phyloP scores from a whole-genome alignment of 768 basidiomycete species.

The Asterophora parasitica region DNA sequence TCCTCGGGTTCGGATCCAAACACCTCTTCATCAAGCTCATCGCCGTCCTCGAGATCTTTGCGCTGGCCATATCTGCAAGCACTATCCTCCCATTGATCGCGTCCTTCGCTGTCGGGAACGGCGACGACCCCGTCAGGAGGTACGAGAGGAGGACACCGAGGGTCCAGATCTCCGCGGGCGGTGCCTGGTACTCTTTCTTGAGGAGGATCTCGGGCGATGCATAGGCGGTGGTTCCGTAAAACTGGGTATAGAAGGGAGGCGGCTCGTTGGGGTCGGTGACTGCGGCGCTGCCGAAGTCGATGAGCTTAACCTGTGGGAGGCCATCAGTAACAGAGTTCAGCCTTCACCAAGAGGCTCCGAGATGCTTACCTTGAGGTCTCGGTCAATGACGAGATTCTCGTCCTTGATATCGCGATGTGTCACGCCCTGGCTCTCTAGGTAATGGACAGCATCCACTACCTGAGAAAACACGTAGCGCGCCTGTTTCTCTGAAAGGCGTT shows the following conservation, averaged over 20 bases:
- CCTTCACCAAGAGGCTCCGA: not conserved
- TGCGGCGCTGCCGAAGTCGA: constrained; percentile 92
- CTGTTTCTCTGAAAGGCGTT: constrained; percentile 71
- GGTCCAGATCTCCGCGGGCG: constrained; percentile 95
- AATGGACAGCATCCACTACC: constrained; percentile 79
- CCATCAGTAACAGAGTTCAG: not conserved
- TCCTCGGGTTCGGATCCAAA: constrained; percentile 77
- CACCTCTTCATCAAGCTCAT: constrained; percentile 70
- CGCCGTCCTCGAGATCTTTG: constrained; percentile 40
- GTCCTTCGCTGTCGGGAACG: constrained; percentile 85
- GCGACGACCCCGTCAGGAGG: constrained; percentile 87
- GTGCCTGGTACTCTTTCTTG: constrained; percentile 84
- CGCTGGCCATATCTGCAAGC: constrained; percentile 38
- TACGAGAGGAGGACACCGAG: constrained; percentile 94
- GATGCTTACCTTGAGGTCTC: constrained; percentile 54
- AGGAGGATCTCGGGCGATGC: constrained; percentile 92
- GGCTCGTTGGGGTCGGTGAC: constrained; percentile 59
- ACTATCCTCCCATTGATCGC: constrained; percentile 64
- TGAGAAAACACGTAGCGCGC: constrained; percentile 84
- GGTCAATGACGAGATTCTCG: constrained; percentile 85
- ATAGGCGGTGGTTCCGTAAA: constrained; percentile 94
- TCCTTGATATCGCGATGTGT: constrained; percentile 97
- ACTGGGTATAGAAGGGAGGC: constrained; percentile 67
- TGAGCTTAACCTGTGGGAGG: constrained; percentile 72
- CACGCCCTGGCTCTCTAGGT: constrained; percentile 79